phyloP scores from a whole-genome alignment of 768 basidiomycete species.

The Leccinum truebloodii region DNA sequence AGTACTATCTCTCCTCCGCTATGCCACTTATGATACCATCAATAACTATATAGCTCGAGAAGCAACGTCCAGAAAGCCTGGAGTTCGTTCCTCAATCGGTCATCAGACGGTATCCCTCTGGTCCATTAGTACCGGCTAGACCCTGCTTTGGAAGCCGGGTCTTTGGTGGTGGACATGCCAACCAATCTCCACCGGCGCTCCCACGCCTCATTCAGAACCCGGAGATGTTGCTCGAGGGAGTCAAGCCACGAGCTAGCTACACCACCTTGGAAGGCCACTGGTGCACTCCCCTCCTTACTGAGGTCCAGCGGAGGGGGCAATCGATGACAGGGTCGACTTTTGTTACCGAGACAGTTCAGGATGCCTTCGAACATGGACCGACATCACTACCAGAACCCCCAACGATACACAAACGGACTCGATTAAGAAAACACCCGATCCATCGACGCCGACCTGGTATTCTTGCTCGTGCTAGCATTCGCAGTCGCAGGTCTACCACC shows the following conservation, averaged over 20 bases:
- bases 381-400: not conserved
- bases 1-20: conserved; percentile 1
- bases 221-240: not conserved
- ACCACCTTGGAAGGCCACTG: conserved; percentile 2
- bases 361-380: not conserved
- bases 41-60: conserved; percentile 2
- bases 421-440: not conserved
- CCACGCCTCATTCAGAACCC: conserved; percentile 2
- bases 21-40: not conserved
- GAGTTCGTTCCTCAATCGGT: conserved; percentile 30
- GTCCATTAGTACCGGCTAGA: not conserved
- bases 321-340: not conserved
- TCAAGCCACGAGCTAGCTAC: conserved; percentile 6
- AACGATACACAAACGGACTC: not conserved
- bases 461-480: conserved; percentile 24
- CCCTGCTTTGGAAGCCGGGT: conserved; percentile 3
- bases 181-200: conserved; percentile 1
- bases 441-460: conserved; percentile 16
- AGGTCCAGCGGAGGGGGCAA: not conserved
- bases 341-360: conserved; percentile 1
- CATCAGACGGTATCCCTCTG: conserved; percentile 24
- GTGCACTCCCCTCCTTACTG: conserved; percentile 5
- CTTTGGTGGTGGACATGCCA: not conserved
- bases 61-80: conserved; percentile 23
- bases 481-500: conserved; percentile 15